Evolutionary conservation across 78 protist genomes (phyloP), one percentile per base, ranked within the genome.

Genomic region (Thecamonas trahens): DNA sequence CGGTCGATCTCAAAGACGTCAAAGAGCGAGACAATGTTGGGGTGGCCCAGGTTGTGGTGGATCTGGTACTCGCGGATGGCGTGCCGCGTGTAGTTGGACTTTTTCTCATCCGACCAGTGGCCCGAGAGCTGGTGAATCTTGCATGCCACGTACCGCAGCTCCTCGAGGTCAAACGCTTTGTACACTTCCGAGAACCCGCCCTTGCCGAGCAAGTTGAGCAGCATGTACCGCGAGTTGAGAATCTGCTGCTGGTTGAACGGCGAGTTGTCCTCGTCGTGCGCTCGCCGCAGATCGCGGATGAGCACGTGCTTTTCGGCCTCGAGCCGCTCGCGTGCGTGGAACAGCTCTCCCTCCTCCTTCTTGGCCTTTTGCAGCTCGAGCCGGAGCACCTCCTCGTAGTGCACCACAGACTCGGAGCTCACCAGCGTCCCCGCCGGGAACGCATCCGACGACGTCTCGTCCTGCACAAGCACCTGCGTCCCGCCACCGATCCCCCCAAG

Each of bases 131-230:
- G 87, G 75, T 94, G 97, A 6, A 94, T 59, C 83, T 94, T 94
- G 72, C 95, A 89, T 1, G 96, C 95, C 24, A 92, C 96, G 5
- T 50, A 0, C 22, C 52, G n/a, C 26, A 9, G 6, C 26, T 68
- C 70, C 15, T 18, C 37, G 14, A 83, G 42, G 58, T 92, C 96
- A 57, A 32, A 87, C 22, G 90, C 96, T 54, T 85, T 81, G 40
- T 29, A 91, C 31, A 92, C 96, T 35, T 87, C 94, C 22, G 77
- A 26, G 78, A 92, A 92, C 26, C 96, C 96, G 4, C 96, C 96
- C 39, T 60, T 74, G 20, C 97, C 96, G 35, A 92, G 42, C 40
- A 92, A 54, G 2, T 44, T 22, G 47, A 90, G 40, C 45, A 92
- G 24, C n/a, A 91, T 22, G 60, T 87, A 92, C 20, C 95, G 60